Conservation (phyloP, 805 yeast genomes). For the Myxozyma melibiosi region DNA sequence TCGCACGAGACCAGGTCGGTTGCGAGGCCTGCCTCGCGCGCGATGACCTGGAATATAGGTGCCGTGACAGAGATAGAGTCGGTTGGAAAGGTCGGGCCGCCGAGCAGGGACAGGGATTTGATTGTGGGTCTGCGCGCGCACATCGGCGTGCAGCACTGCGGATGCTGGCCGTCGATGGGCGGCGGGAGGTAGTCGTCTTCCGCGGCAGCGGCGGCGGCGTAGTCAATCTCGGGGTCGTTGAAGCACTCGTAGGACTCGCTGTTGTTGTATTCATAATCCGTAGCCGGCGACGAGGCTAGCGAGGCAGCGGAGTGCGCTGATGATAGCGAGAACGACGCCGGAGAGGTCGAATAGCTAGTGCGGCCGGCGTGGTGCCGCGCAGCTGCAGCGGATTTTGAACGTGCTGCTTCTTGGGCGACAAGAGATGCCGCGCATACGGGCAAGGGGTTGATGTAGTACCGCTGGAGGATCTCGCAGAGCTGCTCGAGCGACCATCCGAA, state of each 20-base stretch:
- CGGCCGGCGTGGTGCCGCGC: too few species aligned
- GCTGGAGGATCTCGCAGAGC: conserved; percentile 20
- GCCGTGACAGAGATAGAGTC: conserved; percentile 20
- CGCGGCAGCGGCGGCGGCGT: neutral
- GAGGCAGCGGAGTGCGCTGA: neutral
- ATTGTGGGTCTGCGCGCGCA: conserved; percentile 24
- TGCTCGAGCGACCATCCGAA: conserved; percentile 27
- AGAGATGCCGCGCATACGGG: conserved; percentile 14
- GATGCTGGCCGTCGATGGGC: neutral
- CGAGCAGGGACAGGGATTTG: conserved; percentile 16
- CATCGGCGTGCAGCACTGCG: conserved; percentile 18
- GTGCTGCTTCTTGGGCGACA: conserved; percentile 9
- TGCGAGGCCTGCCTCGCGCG: conserved; percentile 23
- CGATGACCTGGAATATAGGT: conserved; percentile 14
- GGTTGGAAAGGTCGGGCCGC: conserved; percentile 32
- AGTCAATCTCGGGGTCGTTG: conserved; percentile 2
- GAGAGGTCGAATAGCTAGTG: neutral
- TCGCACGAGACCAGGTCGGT: conserved; percentile 29
- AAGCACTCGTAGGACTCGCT: neutral
- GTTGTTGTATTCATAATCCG: neutral
- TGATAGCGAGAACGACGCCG: conserved; percentile 1
- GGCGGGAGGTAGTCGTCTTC: neutral
- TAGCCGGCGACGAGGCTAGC: conserved; percentile 9
- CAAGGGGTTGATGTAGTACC: conserved; percentile 16
- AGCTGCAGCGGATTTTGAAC: too few species aligned